Evolutionary conservation across 805 yeast species (phyloP).

Genomic region (Ascoidea tarda): DNA sequence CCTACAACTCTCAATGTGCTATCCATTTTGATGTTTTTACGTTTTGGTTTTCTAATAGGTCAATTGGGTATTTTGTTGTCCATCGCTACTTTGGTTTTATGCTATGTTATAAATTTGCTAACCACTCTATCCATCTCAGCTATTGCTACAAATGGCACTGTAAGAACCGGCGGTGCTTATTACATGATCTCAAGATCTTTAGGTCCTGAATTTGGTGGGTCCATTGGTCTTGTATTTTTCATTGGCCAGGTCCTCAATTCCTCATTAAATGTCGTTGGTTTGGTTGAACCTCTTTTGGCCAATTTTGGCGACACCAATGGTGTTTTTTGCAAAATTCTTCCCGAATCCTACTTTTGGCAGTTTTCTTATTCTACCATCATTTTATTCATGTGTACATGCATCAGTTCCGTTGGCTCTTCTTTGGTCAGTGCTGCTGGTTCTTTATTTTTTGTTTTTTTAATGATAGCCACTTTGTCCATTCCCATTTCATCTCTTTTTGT

Average conservation of each 20-base stretch:
- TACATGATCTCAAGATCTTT: constrained; percentile 91
- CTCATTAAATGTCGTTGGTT: constrained; percentile 90
- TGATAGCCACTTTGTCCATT: constrained; percentile 63
- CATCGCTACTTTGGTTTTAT: constrained; percentile 45
- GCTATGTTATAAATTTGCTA: constrained; percentile 68
- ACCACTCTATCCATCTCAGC: constrained; percentile 90
- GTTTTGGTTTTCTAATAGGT: constrained; percentile 92
- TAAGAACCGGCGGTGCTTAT: constrained; percentile 96
- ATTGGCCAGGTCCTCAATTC: constrained; percentile 88
- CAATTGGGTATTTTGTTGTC: constrained; percentile 87
- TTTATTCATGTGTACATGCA: constrained; percentile 53
- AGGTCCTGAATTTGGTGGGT: constrained; percentile 98
- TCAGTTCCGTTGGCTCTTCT: constrained; percentile 71
- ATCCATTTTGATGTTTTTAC: constrained; percentile 85
- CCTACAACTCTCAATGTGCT: constrained; percentile 90
- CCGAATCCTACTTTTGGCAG: constrained; percentile 56
- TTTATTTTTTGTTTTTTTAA: constrained; percentile 49
- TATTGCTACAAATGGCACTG: constrained; percentile 94
- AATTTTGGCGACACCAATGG: constrained; percentile 64
- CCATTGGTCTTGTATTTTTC: constrained; percentile 88
- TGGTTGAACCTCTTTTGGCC: constrained; percentile 76
- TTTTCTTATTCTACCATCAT: constrained; percentile 60
- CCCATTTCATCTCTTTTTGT: constrained; percentile 66
- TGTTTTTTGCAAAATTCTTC: constrained; percentile 37
- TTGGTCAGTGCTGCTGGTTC: constrained; percentile 77